Evolutionary conservation across 2,329 filamentous ascomycete genomes (phyloP), one percentile per base, ranked within the genome.

Genomic region (Podosphaera xanthii): DNA sequence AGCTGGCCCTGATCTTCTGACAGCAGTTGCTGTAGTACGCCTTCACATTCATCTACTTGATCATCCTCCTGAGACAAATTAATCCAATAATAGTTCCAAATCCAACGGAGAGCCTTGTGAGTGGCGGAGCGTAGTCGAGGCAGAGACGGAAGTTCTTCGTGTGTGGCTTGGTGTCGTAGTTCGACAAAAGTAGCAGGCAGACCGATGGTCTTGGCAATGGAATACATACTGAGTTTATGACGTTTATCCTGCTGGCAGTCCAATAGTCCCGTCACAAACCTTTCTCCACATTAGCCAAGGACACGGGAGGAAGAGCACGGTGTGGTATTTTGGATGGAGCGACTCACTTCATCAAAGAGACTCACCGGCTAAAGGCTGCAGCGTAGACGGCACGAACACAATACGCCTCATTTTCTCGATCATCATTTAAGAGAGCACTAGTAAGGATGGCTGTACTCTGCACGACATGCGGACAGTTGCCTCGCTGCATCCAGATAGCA

Each of bases 81-180:
- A 10, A 67, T 71, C 90, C 90, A 97, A 73, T 94, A 96, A 70
- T 87, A 87, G 58, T 82, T 77, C 87, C 87, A 95, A 58, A 96
- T 82, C 90, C 90, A 96, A 52, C 76, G 74, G 62, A 96, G 74
- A 0, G 85, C 87, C 65, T 84, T 80, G 62, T 76, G 72, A 1
- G 84, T 80, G 1, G 85, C 85, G 42, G 77, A 76, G 58, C 87
- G 79, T 62, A 96, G 74, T 62, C 87, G 82, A 9, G 79, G 76
- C 58, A 95, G 74, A 0, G 83, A 82, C 0, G 90, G 90, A 60
- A 95, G 74, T 68, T 89, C 86, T 70, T 94, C 87, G 70, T 97
- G 90, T 48, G 89, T 94, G 50, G 86, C 87, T 72, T 94, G 86
- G 70, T 96, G 90, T 53, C 90, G 80, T 60, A 94, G 75, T 73